phyloP scores from a whole-genome alignment of 2,329 filamentous ascomycete genomes.

The Pestalotiopsis sp. region DNA sequence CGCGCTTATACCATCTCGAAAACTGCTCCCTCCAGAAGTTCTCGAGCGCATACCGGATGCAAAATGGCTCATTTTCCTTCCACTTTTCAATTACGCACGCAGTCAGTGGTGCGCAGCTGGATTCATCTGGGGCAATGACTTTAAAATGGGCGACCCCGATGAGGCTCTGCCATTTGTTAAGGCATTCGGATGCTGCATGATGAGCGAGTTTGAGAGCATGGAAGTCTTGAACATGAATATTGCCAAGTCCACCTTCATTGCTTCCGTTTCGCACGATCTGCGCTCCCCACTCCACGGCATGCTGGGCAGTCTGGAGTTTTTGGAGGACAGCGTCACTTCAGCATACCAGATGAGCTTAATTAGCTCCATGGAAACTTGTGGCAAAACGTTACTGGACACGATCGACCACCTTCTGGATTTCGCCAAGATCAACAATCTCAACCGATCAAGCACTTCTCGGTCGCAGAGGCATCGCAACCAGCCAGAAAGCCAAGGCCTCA shows the following conservation, averaged over 20 bases:
- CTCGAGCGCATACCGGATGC: constrained; percentile 36
- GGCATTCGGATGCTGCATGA: constrained; percentile 57
- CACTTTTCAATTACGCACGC: constrained; percentile 37
- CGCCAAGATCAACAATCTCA: constrained; percentile 51
- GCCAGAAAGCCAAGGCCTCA: constrained; percentile 6
- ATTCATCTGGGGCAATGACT: constrained; percentile 8
- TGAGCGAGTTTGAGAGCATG: constrained; percentile 56
- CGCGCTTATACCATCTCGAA: background rate
- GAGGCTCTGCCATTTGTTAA: constrained; percentile 43
- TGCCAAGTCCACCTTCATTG: constrained; percentile 60
- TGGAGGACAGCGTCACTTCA: constrained; percentile 53
- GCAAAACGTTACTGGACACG: constrained; percentile 54
- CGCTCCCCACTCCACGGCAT: constrained; percentile 63
- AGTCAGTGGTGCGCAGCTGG: constrained; percentile 24
- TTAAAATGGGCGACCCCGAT: constrained; percentile 28
- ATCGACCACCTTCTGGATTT: constrained; percentile 57
- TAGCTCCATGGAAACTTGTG: constrained; percentile 52
- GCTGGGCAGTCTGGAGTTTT: constrained; percentile 53
- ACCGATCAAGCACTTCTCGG: constrained; percentile 6
- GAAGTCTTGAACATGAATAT: constrained; percentile 38
- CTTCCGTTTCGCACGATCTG: constrained; percentile 64
- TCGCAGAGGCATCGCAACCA: background rate
- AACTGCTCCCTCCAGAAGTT: constrained; percentile 29
- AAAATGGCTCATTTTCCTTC: constrained; percentile 37
- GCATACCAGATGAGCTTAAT: constrained; percentile 50